phyloP scores from a whole-genome alignment of 208 protist species.

The Spironucleus salmonicida region DNA sequence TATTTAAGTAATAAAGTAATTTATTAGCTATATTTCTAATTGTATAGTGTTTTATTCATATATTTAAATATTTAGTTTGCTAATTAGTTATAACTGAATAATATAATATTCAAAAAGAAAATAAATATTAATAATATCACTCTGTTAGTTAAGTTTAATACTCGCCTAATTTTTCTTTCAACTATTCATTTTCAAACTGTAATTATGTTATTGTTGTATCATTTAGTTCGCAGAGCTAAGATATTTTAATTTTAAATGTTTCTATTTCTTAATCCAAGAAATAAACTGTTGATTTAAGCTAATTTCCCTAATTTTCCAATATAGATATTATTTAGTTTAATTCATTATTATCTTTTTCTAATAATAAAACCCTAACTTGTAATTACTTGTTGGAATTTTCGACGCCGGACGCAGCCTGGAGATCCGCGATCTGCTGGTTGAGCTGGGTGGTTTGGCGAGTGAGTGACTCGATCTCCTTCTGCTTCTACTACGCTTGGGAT shows the following conservation, averaged over 20 bases:
- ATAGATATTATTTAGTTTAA: no score
- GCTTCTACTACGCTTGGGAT: no score
- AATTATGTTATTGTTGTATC: constrained; percentile 26
- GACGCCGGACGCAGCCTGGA: no score
- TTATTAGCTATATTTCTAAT: constrained; percentile 20
- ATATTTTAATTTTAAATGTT: constrained; percentile 20
- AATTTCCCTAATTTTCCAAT: no score
- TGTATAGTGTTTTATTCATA: constrained; percentile 25
- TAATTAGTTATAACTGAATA: constrained; percentile 16
- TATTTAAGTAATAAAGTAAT: constrained; percentile 18
- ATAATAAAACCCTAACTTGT: no score
- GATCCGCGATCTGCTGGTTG: no score
- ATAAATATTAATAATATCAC: constrained; percentile 17
- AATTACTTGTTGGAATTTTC: no score
- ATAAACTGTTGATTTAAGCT: constrained; percentile 17
- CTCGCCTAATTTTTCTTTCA: constrained; percentile 15
- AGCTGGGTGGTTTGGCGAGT: no score
- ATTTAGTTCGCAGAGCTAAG: constrained; percentile 5
- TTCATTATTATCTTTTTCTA: no score
- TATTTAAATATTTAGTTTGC: constrained; percentile 27
- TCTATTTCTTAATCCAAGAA: constrained; percentile 20
- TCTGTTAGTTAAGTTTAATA: constrained; percentile 18
- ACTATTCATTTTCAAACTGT: constrained; percentile 23
- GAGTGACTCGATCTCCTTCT: no score
- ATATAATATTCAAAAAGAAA: constrained; percentile 24